Conservation (phyloP, 2,329 filamentous ascomycete species). For the Aspergillus aculeatinus region DNA sequence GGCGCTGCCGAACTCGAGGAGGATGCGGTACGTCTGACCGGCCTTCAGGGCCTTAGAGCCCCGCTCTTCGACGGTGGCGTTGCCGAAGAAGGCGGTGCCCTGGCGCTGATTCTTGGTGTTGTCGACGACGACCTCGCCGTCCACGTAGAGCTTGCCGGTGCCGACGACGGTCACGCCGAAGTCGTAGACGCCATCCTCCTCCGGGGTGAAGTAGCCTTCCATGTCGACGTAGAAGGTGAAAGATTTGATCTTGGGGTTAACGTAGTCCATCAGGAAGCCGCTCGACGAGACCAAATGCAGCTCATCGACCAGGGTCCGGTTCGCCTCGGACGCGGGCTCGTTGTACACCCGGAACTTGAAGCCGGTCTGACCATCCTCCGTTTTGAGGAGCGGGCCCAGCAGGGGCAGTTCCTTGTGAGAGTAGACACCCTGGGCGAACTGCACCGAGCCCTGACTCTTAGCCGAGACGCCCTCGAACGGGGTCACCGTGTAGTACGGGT, state of each 20-base stretch:
- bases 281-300: slow-evolving; percentile 46
- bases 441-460: slow-evolving; percentile 37
- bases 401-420: slow-evolving; percentile 64
- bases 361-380: slow-evolving; percentile 54
- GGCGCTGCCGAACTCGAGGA: slow-evolving; percentile 61
- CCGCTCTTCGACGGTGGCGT: slow-evolving; percentile 63
- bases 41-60: slow-evolving; percentile 59
- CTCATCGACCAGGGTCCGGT: slow-evolving; percentile 54
- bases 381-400: slow-evolving; percentile 54
- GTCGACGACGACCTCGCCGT: slow-evolving; percentile 63
- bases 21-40: slow-evolving; percentile 58
- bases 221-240: slow-evolving; percentile 60
- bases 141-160: slow-evolving; percentile 64
- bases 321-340: slow-evolving; percentile 52
- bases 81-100: slow-evolving; percentile 65
- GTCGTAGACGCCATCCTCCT: slow-evolving; percentile 62
- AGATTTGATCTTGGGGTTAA: slow-evolving; percentile 54
- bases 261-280: slow-evolving; percentile 55
- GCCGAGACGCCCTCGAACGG: slow-evolving; percentile 46
- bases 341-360: slow-evolving; percentile 64
- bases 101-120: slow-evolving; percentile 64
- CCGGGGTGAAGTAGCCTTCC: slow-evolving; percentile 60
- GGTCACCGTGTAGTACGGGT: slow-evolving; percentile 46
- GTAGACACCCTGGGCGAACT: slow-evolving; percentile 62
- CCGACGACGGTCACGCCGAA: slow-evolving; percentile 66